phyloP scores from a whole-genome alignment of 257 asterid genomes.

The Handroanthus guayacan region DNA sequence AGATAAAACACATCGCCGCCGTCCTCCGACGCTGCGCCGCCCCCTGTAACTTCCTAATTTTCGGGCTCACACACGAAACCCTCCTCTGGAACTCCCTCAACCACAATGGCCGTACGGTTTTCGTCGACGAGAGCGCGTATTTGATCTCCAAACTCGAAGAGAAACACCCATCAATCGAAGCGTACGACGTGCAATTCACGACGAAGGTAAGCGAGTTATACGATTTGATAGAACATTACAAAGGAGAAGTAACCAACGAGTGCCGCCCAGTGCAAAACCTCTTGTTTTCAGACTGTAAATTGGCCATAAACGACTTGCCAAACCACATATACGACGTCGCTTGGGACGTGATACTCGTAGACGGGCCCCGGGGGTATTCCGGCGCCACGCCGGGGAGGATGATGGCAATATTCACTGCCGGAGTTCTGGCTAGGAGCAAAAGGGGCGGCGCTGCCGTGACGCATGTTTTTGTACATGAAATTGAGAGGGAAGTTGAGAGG shows the following conservation, averaged over 20 bases:
- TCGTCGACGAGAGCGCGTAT: slow-evolving; percentile 70
- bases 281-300: slow-evolving; percentile 78
- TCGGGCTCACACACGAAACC: slow-evolving; percentile 82
- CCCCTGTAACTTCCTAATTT: slow-evolving; percentile 79
- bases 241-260: slow-evolving; percentile 46
- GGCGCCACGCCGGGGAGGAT: slow-evolving; percentile 72
- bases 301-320: slow-evolving; percentile 82
- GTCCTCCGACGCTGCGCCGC: slow-evolving; percentile 68
- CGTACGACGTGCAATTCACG: slow-evolving; percentile 75
- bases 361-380: slow-evolving; percentile 79
- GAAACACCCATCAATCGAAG: slow-evolving; percentile 67
- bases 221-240: slow-evolving; percentile 59
- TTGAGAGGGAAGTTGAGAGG: slow-evolving; percentile 67
- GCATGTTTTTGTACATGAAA: slow-evolving; percentile 77
- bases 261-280: slow-evolving; percentile 85
- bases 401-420: slow-evolving; percentile 79
- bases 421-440: slow-evolving; percentile 80
- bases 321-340: slow-evolving; percentile 87
- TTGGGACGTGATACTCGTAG: slow-evolving; percentile 80
- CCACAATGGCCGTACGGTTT: slow-evolving; percentile 78
- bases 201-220: slow-evolving; percentile 71
- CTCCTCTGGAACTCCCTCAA: slow-evolving; percentile 80
- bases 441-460: slow-evolving; percentile 55
- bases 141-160: slow-evolving; percentile 58
- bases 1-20: slow-evolving; percentile 55